Conservation (phyloP, 306 rosid genomes). For the Astragalus glycyphyllos region DNA sequence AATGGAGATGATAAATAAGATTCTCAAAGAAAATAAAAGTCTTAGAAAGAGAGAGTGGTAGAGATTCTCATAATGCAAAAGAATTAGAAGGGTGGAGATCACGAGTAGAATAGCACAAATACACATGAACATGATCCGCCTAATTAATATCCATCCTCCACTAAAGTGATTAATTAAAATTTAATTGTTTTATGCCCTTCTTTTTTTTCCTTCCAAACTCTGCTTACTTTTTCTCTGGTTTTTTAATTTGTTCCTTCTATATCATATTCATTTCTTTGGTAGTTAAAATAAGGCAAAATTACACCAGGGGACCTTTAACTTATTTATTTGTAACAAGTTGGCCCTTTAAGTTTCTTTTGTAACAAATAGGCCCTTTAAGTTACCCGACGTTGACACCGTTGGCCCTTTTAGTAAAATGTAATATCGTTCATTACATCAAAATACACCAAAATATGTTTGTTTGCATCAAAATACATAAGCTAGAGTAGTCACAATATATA, state of each 20-base stretch:
- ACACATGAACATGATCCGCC: constrained; percentile 67
- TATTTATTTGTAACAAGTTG: too few species aligned
- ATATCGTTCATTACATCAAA: too few species aligned
- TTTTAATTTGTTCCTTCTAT: constrained; percentile 26
- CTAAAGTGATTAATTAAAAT: constrained; percentile 41
- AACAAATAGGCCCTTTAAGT: too few species aligned
- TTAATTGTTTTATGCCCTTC: constrained; percentile 42
- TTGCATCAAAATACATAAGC: too few species aligned
- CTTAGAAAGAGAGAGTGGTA: constrained; percentile 29
- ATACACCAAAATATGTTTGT: too few species aligned
- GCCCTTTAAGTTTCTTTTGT: too few species aligned
- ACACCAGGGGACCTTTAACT: too few species aligned
- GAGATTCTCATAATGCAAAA: constrained; percentile 56
- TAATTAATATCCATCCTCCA: constrained; percentile 14
- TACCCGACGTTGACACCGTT: too few species aligned
- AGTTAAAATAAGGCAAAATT: too few species aligned
- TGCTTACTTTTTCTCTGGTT: constrained; percentile 38
- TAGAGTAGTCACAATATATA: too few species aligned
- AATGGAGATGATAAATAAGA: constrained; percentile 80
- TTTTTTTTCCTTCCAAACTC: constrained; percentile 31
- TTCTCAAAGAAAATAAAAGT: constrained; percentile 60
- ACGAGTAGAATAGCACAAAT: constrained; percentile 68
- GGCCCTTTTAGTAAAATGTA: too few species aligned
- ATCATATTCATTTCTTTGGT: constrained; percentile 55
- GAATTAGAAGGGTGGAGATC: constrained; percentile 56